Evolutionary conservation across 2,329 filamentous ascomycete genomes (phyloP).

Genomic region (Penicillium vulpinum): DNA sequence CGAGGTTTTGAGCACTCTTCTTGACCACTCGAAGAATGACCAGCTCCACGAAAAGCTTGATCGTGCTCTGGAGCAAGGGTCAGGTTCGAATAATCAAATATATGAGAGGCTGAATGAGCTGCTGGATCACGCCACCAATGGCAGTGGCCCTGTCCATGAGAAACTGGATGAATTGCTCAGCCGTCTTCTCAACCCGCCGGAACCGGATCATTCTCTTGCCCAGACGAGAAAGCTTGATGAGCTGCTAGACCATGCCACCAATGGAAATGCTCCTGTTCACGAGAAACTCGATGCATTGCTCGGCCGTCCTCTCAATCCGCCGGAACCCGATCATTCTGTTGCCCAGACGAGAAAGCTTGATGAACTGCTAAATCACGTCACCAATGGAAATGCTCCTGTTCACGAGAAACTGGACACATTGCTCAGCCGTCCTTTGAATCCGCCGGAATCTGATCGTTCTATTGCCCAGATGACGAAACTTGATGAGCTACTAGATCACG

Average conservation of each 20-base stretch:
- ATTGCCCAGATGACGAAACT: slow-evolving; percentile 76
- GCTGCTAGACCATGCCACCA: too few relatives aligned
- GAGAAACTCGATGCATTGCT: slow-evolving; percentile 44
- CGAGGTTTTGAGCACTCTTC: slow-evolving; percentile 56
- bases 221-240: slow-evolving; percentile 82
- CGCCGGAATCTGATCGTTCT: slow-evolving; percentile 65
- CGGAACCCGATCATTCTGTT: slow-evolving; percentile 67
- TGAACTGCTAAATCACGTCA: too few relatives aligned
- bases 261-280: slow-evolving; percentile 30
- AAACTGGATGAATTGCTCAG: slow-evolving; percentile 48
- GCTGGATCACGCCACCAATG: slow-evolving; percentile 31
- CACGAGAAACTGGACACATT: slow-evolving; percentile 38
- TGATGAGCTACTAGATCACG: slow-evolving; percentile 59
- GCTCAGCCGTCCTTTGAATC: slow-evolving; percentile 57
- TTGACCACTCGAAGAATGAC: slow-evolving; percentile 51
- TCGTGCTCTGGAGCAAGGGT: slow-evolving; percentile 39
- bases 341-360: slow-evolving; percentile 79
- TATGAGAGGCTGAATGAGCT: slow-evolving; percentile 60
- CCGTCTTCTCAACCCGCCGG: slow-evolving; percentile 55
- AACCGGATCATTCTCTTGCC: slow-evolving; percentile 67
- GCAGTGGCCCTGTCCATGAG: slow-evolving; percentile 32
- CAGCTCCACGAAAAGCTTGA: slow-evolving; percentile 62
- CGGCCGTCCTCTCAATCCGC: slow-evolving; percentile 54
- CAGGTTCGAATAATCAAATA: slow-evolving; percentile 43
- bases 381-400: slow-evolving; percentile 30